Evolutionary conservation across 768 basidiomycete species (phyloP).

Genomic region (Pleurotus cornucopiae): DNA sequence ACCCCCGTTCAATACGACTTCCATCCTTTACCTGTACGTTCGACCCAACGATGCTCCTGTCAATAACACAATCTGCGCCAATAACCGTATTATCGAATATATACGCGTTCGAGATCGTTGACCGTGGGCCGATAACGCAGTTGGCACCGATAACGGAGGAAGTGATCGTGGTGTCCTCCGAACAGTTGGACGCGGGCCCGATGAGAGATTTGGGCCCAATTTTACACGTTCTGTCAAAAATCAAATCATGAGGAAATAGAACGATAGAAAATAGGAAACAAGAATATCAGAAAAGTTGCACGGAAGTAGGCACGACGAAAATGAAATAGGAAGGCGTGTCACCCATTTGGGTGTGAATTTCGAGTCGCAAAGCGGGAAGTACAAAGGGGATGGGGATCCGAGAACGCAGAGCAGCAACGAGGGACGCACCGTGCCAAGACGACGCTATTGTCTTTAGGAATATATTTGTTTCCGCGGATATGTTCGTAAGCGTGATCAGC

Average conservation of each 20-base stretch:
- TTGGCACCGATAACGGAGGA: constrained; percentile 77
- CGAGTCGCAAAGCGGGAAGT: too few relatives aligned
- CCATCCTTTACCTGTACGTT: constrained; percentile 69
- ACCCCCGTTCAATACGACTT: constrained; percentile 66
- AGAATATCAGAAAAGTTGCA: too few relatives aligned
- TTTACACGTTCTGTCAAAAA: constrained; percentile 61
- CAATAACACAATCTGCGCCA: constrained; percentile 67
- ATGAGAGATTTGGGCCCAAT: constrained; percentile 81
- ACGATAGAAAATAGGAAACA: background rate
- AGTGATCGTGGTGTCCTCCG: constrained; percentile 59
- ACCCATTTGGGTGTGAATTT: too few relatives aligned
- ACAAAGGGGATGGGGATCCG: too few relatives aligned
- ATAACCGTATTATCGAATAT: constrained; percentile 77
- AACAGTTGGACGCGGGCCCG: constrained; percentile 69
- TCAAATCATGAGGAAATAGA: background rate
- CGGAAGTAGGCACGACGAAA: too few relatives aligned
- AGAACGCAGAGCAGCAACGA: background rate
- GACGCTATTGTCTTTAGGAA: constrained; percentile 76
- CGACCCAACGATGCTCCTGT: constrained; percentile 77
- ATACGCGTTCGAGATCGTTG: constrained; percentile 71
- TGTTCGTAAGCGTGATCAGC: constrained; percentile 81
- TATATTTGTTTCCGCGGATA: constrained; percentile 83
- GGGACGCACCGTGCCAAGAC: constrained; percentile 70
- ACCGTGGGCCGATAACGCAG: constrained; percentile 69
- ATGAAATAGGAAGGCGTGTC: too few relatives aligned